phyloP scores from a whole-genome alignment of 495 filamentous ascomycete species.

The Aspergillus heteromorphus region DNA sequence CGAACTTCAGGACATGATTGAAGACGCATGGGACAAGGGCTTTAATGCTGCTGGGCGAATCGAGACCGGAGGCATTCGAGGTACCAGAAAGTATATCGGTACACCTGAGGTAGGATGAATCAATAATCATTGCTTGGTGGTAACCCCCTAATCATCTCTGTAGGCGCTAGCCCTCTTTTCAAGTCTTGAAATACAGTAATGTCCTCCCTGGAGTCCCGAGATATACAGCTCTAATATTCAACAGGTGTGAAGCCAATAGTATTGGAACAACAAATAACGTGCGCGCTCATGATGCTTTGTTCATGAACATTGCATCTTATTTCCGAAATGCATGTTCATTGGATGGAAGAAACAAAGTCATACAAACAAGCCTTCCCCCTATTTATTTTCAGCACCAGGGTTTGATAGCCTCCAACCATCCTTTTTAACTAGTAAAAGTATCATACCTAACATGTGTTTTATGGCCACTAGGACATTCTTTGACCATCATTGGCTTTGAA shows the following conservation, averaged over 20 bases:
- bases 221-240: not conserved
- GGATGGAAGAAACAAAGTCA: conserved; percentile 47
- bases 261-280: conserved; percentile 35
- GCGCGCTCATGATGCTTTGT: conserved; percentile 51
- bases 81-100: conserved; percentile 93
- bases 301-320: conserved; percentile 66
- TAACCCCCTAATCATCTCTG: not conserved
- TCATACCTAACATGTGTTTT: not conserved
- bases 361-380: conserved; percentile 65
- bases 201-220: not conserved
- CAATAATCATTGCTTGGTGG: not conserved
- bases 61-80: conserved; percentile 83
- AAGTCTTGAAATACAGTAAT: conserved; percentile 61
- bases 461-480: conserved; percentile 65
- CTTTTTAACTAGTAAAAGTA: not conserved
- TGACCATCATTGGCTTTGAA: conserved; percentile 89
- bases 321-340: conserved; percentile 51
- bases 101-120: conserved; percentile 68
- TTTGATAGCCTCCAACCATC: conserved; percentile 24
- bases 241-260: conserved; percentile 49
- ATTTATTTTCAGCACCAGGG: conserved; percentile 87
- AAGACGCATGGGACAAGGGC: conserved; percentile 82
- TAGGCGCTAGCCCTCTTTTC: conserved; percentile 79
- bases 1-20: conserved; percentile 81
- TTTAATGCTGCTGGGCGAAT: conserved; percentile 67